phyloP scores from a whole-genome alignment of 2,329 filamentous ascomycete genomes.

The Fusarium sp. region DNA sequence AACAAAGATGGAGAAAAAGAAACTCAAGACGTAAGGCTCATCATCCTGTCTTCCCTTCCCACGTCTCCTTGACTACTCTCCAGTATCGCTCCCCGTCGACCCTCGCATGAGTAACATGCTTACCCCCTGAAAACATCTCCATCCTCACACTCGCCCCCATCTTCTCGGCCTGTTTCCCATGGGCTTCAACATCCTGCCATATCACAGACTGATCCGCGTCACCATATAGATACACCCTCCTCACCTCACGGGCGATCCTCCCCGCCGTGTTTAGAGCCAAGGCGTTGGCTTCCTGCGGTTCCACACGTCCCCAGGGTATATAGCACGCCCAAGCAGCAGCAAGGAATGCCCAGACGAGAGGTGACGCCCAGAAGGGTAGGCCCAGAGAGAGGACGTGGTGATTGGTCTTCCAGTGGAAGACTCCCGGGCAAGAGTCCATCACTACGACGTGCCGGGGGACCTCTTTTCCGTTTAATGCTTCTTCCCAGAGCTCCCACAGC shows the following conservation, averaged over 20 bases:
- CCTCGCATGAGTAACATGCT: constrained; percentile 61
- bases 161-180: constrained; percentile 53
- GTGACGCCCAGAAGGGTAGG: constrained; percentile 47
- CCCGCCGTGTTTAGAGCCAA: constrained; percentile 49
- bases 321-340: constrained; percentile 46
- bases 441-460: constrained; percentile 56
- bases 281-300: constrained; percentile 47
- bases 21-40: neutral
- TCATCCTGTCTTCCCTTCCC: constrained; percentile 47
- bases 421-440: constrained; percentile 59
- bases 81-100: constrained; percentile 60
- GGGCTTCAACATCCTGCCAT: constrained; percentile 56
- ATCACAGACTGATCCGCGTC: constrained; percentile 57
- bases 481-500: constrained; percentile 41
- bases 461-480: constrained; percentile 27
- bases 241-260: constrained; percentile 50
- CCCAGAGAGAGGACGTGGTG: constrained; percentile 52
- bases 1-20: neutral
- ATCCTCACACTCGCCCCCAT: constrained; percentile 53
- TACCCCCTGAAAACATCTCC: constrained; percentile 57
- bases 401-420: constrained; percentile 51
- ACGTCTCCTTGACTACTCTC: constrained; percentile 56
- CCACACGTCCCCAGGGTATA: constrained; percentile 43
- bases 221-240: constrained; percentile 62
- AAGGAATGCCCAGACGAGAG: constrained; percentile 49